Percentiles rank a stretch among this genome's conserved stretches.
These are phyloP conservation scores for Daldinia bambusicola DNA, from an alignment of 495 filamentous ascomycete species.

Conservation along the genomic window DNA sequence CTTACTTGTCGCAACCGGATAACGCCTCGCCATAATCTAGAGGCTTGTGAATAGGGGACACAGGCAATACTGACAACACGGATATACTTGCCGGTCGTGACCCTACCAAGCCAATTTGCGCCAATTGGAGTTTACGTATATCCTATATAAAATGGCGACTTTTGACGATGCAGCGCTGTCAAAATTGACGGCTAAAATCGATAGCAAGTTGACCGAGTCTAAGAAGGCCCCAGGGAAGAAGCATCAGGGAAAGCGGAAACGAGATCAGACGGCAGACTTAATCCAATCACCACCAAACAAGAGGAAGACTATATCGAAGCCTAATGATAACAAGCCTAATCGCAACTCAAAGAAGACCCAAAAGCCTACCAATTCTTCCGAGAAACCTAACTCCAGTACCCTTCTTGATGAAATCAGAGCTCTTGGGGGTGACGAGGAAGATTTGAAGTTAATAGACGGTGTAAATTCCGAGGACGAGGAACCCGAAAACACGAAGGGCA, in stretches of 20 bases:
- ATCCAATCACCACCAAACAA: slow-evolving; percentile 44
- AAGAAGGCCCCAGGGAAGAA: slow-evolving; percentile 39
- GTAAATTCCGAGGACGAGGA: slow-evolving; percentile 71
- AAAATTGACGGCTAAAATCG: slow-evolving; percentile 71
- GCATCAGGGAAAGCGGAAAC: slow-evolving; percentile 45
- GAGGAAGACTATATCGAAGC: slow-evolving; percentile 36
- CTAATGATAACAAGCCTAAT: slow-evolving; percentile 54
- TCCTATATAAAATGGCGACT: slow-evolving; percentile 48
- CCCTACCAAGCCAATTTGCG: neutral
- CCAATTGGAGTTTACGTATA: neutral
- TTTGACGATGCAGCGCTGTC: slow-evolving; percentile 71
- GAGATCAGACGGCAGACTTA: slow-evolving; percentile 39
- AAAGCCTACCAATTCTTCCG: slow-evolving; percentile 53
- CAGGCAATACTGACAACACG: slow-evolving; percentile 6
- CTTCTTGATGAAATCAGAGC: slow-evolving; percentile 78
- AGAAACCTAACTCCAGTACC: slow-evolving; percentile 43
- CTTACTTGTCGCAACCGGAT: slow-evolving; percentile 28
- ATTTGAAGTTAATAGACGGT: slow-evolving; percentile 71
- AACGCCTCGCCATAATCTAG: neutral
- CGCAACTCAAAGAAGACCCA: slow-evolving; percentile 42
- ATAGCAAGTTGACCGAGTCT: slow-evolving; percentile 50
- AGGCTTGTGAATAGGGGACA: neutral
- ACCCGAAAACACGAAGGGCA: slow-evolving; percentile 50
- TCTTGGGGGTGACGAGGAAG: slow-evolving; percentile 80
- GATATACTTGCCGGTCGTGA: neutral